A percentile compares a stretch with the other conserved stretches of the same genome.
Evolutionary conservation across 352 stramenopile species (phyloP).

Genomic region (Pythium diclinum): DNA sequence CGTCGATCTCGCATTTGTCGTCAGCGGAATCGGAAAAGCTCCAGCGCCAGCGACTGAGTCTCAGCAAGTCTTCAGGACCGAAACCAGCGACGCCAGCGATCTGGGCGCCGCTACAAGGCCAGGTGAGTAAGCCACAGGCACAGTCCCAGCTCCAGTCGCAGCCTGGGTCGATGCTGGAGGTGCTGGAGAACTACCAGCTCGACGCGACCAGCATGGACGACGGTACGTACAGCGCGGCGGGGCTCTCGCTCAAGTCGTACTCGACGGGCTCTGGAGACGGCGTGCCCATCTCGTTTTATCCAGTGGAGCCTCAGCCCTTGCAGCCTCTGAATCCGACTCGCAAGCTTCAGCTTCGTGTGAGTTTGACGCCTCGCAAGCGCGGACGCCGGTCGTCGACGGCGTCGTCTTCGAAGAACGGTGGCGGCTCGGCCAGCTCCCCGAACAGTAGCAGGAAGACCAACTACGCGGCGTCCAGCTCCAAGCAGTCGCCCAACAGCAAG

Average conservation of each 20-base stretch:
- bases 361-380: conserved; percentile 23
- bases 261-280: conserved; percentile 4
- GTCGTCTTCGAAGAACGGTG: conserved; percentile 7
- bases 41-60: conserved; percentile 55
- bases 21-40: conserved; percentile 70
- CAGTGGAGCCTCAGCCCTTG: background rate
- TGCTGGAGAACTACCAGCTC: conserved; percentile 60
- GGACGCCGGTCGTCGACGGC: conserved; percentile 12
- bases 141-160: background rate
- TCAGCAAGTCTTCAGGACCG: conserved; percentile 35
- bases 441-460: conserved; percentile 17
- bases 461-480: conserved; percentile 12
- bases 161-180: conserved; percentile 46
- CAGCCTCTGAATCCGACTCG: background rate
- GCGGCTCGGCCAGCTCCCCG: conserved; percentile 5
- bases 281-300: conserved; percentile 8
- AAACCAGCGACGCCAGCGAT: conserved; percentile 24
- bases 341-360: conserved; percentile 25
- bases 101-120: background rate
- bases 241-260: conserved; percentile 16
- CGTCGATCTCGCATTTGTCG: conserved; percentile 67
- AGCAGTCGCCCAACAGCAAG: conserved; percentile 24
- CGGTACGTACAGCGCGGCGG: background rate
- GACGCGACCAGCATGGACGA: conserved; percentile 17
- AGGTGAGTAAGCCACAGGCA: background rate